Conservation (phyloP, 345 rosid genomes). For the Euphorbia pulcherrima region DNA sequence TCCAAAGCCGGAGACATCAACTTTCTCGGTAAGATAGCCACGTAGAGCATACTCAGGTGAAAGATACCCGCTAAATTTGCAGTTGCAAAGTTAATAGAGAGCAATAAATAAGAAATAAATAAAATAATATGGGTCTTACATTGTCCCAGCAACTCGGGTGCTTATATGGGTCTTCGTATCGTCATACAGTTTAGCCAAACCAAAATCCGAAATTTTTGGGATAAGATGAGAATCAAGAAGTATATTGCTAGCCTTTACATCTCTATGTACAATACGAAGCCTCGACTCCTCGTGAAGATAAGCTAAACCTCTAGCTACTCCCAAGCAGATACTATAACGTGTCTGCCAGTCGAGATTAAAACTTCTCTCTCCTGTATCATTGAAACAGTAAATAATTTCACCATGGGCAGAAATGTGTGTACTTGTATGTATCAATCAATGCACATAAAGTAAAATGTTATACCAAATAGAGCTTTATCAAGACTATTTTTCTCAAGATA, state of each 20-base stretch:
- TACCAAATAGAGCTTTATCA: conserved; percentile 66
- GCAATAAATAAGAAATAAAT: neutral
- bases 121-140: conserved; percentile 29
- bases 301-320: conserved; percentile 53
- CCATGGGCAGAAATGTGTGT: no score
- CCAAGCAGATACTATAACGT: conserved; percentile 43
- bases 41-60: conserved; percentile 76
- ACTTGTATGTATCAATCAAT: conserved; percentile 9
- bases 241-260: conserved; percentile 50
- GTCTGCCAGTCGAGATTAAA: conserved; percentile 42
- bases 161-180: conserved; percentile 55
- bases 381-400: no score
- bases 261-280: conserved; percentile 51
- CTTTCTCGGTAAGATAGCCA: conserved; percentile 69
- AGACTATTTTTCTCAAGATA: conserved; percentile 67
- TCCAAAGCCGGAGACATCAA: conserved; percentile 65
- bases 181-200: conserved; percentile 57
- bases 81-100: neutral
- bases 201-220: conserved; percentile 62
- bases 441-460: neutral
- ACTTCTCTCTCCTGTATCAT: conserved; percentile 32
- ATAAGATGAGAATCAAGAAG: conserved; percentile 45
- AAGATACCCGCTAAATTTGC: conserved; percentile 46
- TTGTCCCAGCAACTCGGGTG: conserved; percentile 58
- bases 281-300: conserved; percentile 69